Percentiles rank a stretch among this genome's conserved stretches.
Evolutionary conservation across 2,329 filamentous ascomycete species (phyloP).

Genomic region (Cladophialophora psammophila): DNA sequence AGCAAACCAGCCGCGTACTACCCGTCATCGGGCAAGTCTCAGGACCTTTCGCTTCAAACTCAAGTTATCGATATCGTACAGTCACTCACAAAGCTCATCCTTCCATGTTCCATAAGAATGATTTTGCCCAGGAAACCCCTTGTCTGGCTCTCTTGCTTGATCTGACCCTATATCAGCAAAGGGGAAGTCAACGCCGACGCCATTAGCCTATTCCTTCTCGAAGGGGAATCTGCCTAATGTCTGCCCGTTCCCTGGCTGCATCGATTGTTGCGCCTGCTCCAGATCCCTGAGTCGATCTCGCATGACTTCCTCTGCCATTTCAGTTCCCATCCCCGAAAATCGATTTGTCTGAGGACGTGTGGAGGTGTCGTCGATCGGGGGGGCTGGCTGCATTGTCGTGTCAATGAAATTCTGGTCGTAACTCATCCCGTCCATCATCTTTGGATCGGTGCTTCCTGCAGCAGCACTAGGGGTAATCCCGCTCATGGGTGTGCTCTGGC

Average conservation of each 20-base stretch:
- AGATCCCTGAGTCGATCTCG: constrained; percentile 65
- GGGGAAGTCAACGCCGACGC: constrained; percentile 1
- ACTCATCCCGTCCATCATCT: constrained; percentile 72
- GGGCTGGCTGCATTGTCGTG: constrained; percentile 67
- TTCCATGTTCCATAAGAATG: not conserved
- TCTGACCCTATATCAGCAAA: not conserved
- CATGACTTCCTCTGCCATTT: constrained; percentile 71
- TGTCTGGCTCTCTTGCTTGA: not conserved
- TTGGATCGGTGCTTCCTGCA: constrained; percentile 61
- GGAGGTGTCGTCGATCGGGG: constrained; percentile 53
- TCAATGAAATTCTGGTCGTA: constrained; percentile 69
- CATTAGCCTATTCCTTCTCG: constrained; percentile 36
- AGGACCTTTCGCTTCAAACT: constrained; percentile 1
- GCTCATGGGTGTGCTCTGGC: constrained; percentile 52
- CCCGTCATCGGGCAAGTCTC: not conserved
- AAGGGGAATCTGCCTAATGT: constrained; percentile 40
- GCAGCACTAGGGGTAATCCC: constrained; percentile 53
- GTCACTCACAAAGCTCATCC: constrained; percentile 2
- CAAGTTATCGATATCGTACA: constrained; percentile 13
- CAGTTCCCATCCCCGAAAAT: constrained; percentile 47
- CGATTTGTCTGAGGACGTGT: constrained; percentile 33
- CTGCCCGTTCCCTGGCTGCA: constrained; percentile 30
- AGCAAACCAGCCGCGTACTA: not conserved
- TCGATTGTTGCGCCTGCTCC: constrained; percentile 45
- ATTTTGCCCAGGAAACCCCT: not conserved